A percentile compares a stretch with the other conserved stretches of the same genome.
phyloP scores from a whole-genome alignment of 1,284 basidiomycete genomes.

The Cutaneotrichosporon spelunceum region DNA sequence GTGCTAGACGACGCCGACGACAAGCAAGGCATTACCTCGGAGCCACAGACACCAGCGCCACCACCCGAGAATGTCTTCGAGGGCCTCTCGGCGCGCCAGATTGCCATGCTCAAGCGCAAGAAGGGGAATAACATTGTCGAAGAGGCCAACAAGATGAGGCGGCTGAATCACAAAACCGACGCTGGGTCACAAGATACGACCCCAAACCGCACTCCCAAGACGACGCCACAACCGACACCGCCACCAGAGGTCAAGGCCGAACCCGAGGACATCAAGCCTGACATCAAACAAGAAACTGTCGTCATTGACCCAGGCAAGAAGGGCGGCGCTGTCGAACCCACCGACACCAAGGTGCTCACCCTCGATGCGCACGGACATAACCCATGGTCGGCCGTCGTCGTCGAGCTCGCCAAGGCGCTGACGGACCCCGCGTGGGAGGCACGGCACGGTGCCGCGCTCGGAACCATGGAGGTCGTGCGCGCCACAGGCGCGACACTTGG shows the following conservation, averaged over 20 bases:
- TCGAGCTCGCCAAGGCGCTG: slow-evolving; percentile 77
- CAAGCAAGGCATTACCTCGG: slow-evolving; percentile 22
- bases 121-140: slow-evolving; percentile 48
- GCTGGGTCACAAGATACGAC: slow-evolving; percentile 10
- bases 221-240: slow-evolving; percentile 16
- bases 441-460: slow-evolving; percentile 90
- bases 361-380: slow-evolving; percentile 62
- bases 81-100: slow-evolving; percentile 49
- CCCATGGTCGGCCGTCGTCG: slow-evolving; percentile 83
- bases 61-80: slow-evolving; percentile 44
- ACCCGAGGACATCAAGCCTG: slow-evolving; percentile 17
- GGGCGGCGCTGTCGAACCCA: slow-evolving; percentile 43
- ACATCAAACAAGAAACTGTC: slow-evolving; percentile 31
- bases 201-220: slow-evolving; percentile 18
- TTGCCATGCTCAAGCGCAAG: slow-evolving; percentile 52
- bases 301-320: slow-evolving; percentile 51
- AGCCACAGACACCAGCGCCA: slow-evolving; percentile 13
- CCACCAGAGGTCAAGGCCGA: slow-evolving; percentile 18
- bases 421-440: slow-evolving; percentile 88
- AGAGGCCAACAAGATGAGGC: slow-evolving; percentile 49
- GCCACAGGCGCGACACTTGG: slow-evolving; percentile 78
- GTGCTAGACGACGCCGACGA: slow-evolving; percentile 40
- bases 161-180: slow-evolving; percentile 35
- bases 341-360: slow-evolving; percentile 23
- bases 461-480: slow-evolving; percentile 83